phyloP scores from a whole-genome alignment of 2,329 filamentous ascomycete species.

The Pseudopithomyces chartarum region DNA sequence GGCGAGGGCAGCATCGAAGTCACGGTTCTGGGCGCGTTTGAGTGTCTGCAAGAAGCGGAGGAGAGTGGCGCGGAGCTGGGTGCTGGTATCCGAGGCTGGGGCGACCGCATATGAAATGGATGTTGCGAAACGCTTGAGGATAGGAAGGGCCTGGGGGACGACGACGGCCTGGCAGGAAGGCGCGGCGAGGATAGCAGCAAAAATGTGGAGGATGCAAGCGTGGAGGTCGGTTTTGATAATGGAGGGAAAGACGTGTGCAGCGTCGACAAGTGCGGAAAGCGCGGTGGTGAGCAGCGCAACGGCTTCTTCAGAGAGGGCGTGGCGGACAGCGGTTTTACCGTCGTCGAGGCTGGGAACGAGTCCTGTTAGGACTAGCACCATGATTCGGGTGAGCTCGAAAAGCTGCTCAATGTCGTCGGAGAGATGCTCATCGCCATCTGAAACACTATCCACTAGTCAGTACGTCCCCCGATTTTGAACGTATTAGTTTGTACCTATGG shows the following conservation, averaged over 20 bases:
- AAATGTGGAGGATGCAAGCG: slow-evolving; percentile 95
- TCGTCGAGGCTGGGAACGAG: slow-evolving; percentile 82
- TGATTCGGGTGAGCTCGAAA: slow-evolving; percentile 94
- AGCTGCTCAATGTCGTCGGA: slow-evolving; percentile 98
- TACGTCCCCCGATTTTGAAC: neutral
- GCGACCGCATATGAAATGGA: slow-evolving; percentile 63
- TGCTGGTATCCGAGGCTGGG: slow-evolving; percentile 58
- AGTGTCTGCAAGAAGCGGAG: slow-evolving; percentile 83
- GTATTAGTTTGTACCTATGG: slow-evolving; percentile 54
- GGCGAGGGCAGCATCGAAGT: slow-evolving; percentile 75
- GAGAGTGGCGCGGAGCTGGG: slow-evolving; percentile 81
- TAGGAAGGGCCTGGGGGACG: slow-evolving; percentile 86
- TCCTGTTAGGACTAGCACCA: slow-evolving; percentile 88
- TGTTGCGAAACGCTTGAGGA: slow-evolving; percentile 86
- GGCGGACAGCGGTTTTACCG: slow-evolving; percentile 59
- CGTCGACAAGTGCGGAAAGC: slow-evolving; percentile 87
- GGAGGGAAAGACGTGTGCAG: slow-evolving; percentile 91
- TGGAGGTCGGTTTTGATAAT: slow-evolving; percentile 97
- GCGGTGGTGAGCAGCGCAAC: slow-evolving; percentile 78
- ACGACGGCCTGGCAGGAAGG: slow-evolving; percentile 85
- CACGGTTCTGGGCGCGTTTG: slow-evolving; percentile 74
- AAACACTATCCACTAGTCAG: slow-evolving; percentile 24
- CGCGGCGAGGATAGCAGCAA: slow-evolving; percentile 88
- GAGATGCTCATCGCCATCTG: slow-evolving; percentile 69
- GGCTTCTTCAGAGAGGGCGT: slow-evolving; percentile 86